phyloP scores from a whole-genome alignment of 2,329 filamentous ascomycete species.

The Colletotrichum lini region DNA sequence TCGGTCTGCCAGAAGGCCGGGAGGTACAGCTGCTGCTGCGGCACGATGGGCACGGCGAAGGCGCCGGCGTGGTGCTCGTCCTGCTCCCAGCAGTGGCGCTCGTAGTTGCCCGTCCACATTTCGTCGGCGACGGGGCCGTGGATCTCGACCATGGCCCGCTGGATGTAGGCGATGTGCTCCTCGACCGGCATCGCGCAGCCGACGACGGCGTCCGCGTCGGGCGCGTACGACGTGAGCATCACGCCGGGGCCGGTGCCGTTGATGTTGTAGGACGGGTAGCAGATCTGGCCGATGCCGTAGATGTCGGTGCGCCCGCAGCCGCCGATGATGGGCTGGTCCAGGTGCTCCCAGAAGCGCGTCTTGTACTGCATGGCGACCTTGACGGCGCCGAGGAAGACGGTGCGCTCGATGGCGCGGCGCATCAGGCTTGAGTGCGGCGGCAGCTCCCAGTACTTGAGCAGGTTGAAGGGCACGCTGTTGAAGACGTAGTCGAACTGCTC shows the following conservation, averaged over 20 bases:
- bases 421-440: slow-evolving; percentile 52
- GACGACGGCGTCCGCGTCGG: slow-evolving; percentile 57
- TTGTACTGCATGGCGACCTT: slow-evolving; percentile 70
- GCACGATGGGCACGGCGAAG: slow-evolving; percentile 65
- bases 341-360: slow-evolving; percentile 58
- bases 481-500: slow-evolving; percentile 56
- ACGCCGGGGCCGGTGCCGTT: slow-evolving; percentile 66
- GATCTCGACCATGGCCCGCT: slow-evolving; percentile 68
- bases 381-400: slow-evolving; percentile 46
- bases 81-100: slow-evolving; percentile 71
- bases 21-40: slow-evolving; percentile 72
- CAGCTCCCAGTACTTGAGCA: slow-evolving; percentile 55
- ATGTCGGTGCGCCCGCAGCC: slow-evolving; percentile 66
- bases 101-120: slow-evolving; percentile 70
- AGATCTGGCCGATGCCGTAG: slow-evolving; percentile 64
- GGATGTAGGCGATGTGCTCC: slow-evolving; percentile 67
- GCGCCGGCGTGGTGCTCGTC: slow-evolving; percentile 70
- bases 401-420: slow-evolving; percentile 47
- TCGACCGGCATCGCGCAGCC: slow-evolving; percentile 59
- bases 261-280: slow-evolving; percentile 67
- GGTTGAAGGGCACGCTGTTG: slow-evolving; percentile 55
- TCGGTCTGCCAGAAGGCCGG: slow-evolving; percentile 74
- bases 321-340: slow-evolving; percentile 52
- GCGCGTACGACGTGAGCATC: slow-evolving; percentile 63
- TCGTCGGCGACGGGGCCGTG: slow-evolving; percentile 61